phyloP scores from a whole-genome alignment of 805 yeast species.

The Wickerhamiella occidentalis region DNA sequence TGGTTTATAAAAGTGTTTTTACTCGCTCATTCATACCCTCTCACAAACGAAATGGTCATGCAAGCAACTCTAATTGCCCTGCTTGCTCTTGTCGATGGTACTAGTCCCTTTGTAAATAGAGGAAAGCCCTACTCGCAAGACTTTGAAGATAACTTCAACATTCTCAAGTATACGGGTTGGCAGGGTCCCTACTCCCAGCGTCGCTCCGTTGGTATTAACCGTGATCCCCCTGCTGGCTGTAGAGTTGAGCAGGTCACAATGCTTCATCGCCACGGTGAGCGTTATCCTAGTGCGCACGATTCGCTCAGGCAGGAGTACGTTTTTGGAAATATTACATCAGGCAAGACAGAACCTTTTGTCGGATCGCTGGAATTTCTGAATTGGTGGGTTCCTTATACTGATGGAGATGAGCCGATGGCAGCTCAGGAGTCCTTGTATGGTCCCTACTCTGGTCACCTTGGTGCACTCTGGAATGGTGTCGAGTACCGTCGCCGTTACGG shows the following conservation, averaged over 20 bases:
- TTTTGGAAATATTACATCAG: conserved; percentile 13
- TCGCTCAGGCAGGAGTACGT: conserved; percentile 11
- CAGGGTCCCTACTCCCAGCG: conserved; percentile 40
- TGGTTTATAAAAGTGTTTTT: neutral
- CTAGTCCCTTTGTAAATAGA: conserved; percentile 7
- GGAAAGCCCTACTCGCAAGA: conserved; percentile 21
- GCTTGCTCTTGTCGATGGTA: conserved; percentile 7
- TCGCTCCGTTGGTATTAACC: conserved; percentile 41
- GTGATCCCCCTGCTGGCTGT: conserved; percentile 42
- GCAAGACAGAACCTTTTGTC: conserved; percentile 9
- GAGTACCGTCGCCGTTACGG: conserved; percentile 39
- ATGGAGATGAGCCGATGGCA: conserved; percentile 35
- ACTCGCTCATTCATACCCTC: no score
- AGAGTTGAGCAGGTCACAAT: conserved; percentile 43
- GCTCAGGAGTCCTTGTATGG: conserved; percentile 40
- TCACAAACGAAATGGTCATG: no score
- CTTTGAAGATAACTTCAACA: conserved; percentile 35
- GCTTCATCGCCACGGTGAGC: conserved; percentile 46
- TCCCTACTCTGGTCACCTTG: conserved; percentile 42
- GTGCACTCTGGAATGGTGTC: conserved; percentile 40
- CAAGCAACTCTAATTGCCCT: conserved; percentile 10
- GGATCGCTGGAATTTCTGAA: conserved; percentile 40
- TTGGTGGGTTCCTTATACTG: conserved; percentile 34
- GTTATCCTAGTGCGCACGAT: conserved; percentile 33
- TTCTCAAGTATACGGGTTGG: conserved; percentile 39